phyloP scores from a whole-genome alignment of 2,329 filamentous ascomycete genomes.

The Xylogone sp. region DNA sequence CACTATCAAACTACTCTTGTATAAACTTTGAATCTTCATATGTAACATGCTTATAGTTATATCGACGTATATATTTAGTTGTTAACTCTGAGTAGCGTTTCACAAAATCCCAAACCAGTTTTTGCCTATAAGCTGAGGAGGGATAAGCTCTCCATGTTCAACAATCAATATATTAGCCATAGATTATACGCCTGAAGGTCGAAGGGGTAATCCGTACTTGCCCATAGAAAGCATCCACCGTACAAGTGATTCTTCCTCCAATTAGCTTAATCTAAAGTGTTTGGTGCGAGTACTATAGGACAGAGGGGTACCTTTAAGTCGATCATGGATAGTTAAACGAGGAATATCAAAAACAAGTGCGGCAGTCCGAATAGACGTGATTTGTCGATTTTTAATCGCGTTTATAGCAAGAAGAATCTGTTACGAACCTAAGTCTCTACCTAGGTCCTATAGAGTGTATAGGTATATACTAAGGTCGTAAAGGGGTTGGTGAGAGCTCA shows the following conservation, averaged over 20 bases:
- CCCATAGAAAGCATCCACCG: background rate
- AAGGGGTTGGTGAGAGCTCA: too few relatives aligned
- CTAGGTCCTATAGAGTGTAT: too few relatives aligned
- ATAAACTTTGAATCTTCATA: too few relatives aligned
- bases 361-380: background rate
- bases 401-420: background rate
- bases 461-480: too few relatives aligned
- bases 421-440: too few relatives aligned
- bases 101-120: background rate
- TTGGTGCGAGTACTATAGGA: background rate
- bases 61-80: background rate
- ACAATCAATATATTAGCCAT: background rate
- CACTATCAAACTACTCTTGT: too few relatives aligned
- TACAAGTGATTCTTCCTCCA: background rate
- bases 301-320: background rate
- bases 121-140: background rate
- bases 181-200: background rate
- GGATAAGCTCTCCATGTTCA: background rate
- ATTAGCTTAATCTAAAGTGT: background rate
- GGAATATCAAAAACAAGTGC: background rate
- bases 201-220: background rate
- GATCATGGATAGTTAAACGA: background rate
- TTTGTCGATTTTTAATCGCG: background rate
- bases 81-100: background rate
- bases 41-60: slow-evolving; percentile 16